Base-by-base conservation (phyloP, 2,329 filamentous ascomycete genomes). In the Trichoderma atroviride region DNA sequence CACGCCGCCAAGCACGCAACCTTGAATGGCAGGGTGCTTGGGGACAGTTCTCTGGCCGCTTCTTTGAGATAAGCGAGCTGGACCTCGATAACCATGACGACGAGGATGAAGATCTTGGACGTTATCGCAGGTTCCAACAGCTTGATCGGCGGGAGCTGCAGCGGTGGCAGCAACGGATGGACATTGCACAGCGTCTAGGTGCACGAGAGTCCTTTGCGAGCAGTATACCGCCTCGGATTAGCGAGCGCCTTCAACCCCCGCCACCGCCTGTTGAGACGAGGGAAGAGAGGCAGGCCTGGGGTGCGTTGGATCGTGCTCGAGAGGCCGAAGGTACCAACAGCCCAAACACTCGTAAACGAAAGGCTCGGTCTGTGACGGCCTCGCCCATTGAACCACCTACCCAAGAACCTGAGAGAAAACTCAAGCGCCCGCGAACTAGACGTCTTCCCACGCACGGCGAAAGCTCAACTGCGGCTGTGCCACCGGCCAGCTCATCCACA, bases 1-100 rank as follows among this genome's bases (percentile, higher is more conserved):
- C 85, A 71, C 80, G 87, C 74, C 81, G 84, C 73, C 89, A 81
- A 79, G 89, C 83, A 86, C 92, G 94, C 82, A 93, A 81, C 77
- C 91, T 87, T 58, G 92, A 96, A 57, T 97, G 95, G 95, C 91
- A 95, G 76, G 92, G 92, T 66, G 92, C 96, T 1, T 96, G 93
- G 90, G 88, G 86, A 69, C 84, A 87, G 73, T 88, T 91, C 71
- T 84, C 87, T 19, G 87, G 84, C 62, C 85, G 84, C 43, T 84
- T 91, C 68, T 89, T 86, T 75, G 90, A 94, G 72, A 80, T 81
- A 78, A 81, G 79, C 74, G 80, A 81, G 53, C 74, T 81, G 58
- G 80, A 81, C 62, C 77, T 81, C 56, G 79, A 81, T 59, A 81
- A 81, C 68, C 77, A 80, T 56, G 80, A 81, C 71, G 78, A 81